These are phyloP conservation scores for Scheffersomyces stambukii DNA, from an alignment of 1,139 yeast genomes.

Conservation along the genomic window DNA sequence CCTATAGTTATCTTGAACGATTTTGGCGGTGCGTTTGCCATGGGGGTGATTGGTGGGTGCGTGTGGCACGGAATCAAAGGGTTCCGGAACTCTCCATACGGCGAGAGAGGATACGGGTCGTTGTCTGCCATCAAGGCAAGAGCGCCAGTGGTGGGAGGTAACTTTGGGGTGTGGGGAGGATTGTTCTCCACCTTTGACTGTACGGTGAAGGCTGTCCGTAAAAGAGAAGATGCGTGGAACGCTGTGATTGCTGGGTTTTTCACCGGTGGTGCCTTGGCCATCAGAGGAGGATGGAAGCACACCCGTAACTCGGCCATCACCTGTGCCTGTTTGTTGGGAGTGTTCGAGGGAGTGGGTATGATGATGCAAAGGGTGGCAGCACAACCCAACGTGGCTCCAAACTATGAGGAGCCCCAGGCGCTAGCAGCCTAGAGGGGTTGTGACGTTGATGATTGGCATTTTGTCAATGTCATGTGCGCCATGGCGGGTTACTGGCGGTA, in stretches of 20 bases:
- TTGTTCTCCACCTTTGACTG: conserved; percentile 94
- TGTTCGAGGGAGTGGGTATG: conserved; percentile 97
- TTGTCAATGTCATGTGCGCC: too few relatives aligned
- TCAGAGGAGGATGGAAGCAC: conserved; percentile 98
- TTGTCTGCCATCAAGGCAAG: conserved; percentile 88
- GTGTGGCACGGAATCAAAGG: conserved; percentile 99
- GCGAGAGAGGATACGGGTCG: conserved; percentile 91
- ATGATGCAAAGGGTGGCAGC: conserved; percentile 92
- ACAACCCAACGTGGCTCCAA: conserved; percentile 80
- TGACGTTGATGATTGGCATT: too few relatives aligned
- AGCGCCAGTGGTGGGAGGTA: conserved; percentile 98
- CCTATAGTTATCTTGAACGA: conserved; percentile 94
- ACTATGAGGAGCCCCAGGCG: conserved; percentile 52
- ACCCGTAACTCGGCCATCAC: conserved; percentile 95
- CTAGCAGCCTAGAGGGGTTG: conserved; percentile 37
- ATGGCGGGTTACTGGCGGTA: too few relatives aligned
- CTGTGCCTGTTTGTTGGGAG: conserved; percentile 95
- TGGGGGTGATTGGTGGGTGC: conserved; percentile 98
- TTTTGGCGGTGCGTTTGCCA: conserved; percentile 98
- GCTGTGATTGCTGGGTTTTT: conserved; percentile 97
- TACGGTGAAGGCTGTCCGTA: conserved; percentile 89
- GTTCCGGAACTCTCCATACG: conserved; percentile 94
- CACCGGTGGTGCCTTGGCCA: conserved; percentile 96
- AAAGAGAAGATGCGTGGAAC: conserved; percentile 98
- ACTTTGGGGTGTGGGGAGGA: conserved; percentile 99